Conservation (phyloP, 2,329 filamentous ascomycete species). For the Apiospora aurea region DNA sequence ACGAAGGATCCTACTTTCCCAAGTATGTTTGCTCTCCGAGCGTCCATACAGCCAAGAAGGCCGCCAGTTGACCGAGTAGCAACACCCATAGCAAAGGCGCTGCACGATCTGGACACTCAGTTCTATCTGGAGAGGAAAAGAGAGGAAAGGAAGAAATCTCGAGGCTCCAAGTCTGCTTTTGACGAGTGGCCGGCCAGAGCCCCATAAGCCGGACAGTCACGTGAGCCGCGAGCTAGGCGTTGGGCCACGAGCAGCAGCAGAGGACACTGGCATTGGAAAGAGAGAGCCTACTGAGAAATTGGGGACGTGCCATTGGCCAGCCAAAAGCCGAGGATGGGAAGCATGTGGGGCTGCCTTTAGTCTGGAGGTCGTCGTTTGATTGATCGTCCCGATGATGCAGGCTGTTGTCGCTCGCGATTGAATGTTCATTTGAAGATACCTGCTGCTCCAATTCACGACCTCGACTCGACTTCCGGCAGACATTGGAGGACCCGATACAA, state of each 20-base stretch:
- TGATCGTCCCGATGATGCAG: conserved; percentile 23
- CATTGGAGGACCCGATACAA: background rate
- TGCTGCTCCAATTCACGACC: background rate
- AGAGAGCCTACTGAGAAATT: conserved; percentile 17
- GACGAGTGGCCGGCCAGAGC: conserved; percentile 8
- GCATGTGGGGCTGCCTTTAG: conserved; percentile 14
- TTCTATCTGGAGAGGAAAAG: conserved; percentile 58
- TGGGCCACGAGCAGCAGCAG: conserved; percentile 9
- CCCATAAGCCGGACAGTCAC: conserved; percentile 18
- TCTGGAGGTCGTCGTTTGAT: conserved; percentile 17
- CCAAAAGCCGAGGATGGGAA: conserved; percentile 20
- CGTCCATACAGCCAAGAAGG: conserved; percentile 34
- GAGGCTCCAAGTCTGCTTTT: background rate
- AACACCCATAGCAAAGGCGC: conserved; percentile 33
- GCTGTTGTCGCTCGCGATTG: conserved; percentile 3
- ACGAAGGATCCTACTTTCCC: conserved; percentile 47
- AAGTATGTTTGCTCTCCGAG: conserved; percentile 44
- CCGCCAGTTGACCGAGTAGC: conserved; percentile 29
- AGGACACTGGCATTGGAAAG: background rate
- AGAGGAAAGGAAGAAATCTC: conserved; percentile 34
- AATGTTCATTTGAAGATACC: background rate
- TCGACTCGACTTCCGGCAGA: background rate
- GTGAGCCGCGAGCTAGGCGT: background rate
- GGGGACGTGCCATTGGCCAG: background rate
- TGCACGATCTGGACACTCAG: conserved; percentile 49